These are phyloP conservation scores for Boletus patriciae DNA, from an alignment of 768 basidiomycete species.

Conservation along the genomic window DNA sequence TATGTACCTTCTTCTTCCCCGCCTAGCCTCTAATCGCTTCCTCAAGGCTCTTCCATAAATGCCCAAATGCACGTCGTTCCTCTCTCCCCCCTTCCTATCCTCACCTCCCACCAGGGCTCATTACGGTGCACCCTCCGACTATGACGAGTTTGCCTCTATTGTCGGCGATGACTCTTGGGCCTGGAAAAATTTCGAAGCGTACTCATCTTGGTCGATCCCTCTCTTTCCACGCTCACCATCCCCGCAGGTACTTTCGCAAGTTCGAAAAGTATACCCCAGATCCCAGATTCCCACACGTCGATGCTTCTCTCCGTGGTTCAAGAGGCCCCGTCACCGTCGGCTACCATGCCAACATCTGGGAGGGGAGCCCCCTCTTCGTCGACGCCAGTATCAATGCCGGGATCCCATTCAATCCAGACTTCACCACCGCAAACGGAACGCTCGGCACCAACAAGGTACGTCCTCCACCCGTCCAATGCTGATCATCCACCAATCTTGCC, in stretches of 20 bases:
- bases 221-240: not conserved
- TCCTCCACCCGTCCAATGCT: not conserved
- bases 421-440: slow-evolving; percentile 56
- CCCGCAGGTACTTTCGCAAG: slow-evolving; percentile 62
- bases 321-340: slow-evolving; percentile 61
- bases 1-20: slow-evolving; percentile 36
- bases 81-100: not conserved
- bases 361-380: slow-evolving; percentile 51
- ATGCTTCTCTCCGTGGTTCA: slow-evolving; percentile 45
- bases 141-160: slow-evolving; percentile 61
- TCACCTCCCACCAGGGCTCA: slow-evolving; percentile 42
- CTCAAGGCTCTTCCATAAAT: slow-evolving; percentile 61
- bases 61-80: slow-evolving; percentile 44
- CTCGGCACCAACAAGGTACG: slow-evolving; percentile 62
- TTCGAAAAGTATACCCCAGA: slow-evolving; percentile 62
- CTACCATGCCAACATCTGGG: slow-evolving; percentile 50
- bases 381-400: slow-evolving; percentile 51
- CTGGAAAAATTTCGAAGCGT: slow-evolving; percentile 54
- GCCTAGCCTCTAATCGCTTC: not conserved
- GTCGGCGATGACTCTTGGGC: slow-evolving; percentile 57
- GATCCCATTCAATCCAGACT: slow-evolving; percentile 53
- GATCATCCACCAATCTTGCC: not conserved
- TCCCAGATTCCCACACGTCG: slow-evolving; percentile 49
- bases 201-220: not conserved
- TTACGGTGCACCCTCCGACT: slow-evolving; percentile 65